A percentile compares a stretch with the other conserved stretches of the same genome.
These are phyloP conservation scores for Claviceps monticola DNA, from an alignment of 2,329 filamentous ascomycete genomes.

Conservation along the genomic window DNA sequence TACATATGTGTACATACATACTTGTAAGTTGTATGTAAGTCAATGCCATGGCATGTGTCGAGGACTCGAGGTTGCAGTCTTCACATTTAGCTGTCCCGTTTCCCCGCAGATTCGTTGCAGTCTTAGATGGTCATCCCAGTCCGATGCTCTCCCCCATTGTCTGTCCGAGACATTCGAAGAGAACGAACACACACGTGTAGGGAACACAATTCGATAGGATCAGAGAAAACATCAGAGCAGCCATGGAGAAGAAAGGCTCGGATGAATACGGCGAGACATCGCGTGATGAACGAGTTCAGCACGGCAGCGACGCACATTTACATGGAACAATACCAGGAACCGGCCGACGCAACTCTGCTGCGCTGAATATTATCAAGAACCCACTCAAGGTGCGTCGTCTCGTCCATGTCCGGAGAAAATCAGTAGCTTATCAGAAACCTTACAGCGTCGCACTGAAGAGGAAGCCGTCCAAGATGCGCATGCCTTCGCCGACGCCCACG, in stretches of 20 bases:
- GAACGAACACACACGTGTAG: neutral
- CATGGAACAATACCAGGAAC: neutral
- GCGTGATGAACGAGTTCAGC: slow-evolving; percentile 5
- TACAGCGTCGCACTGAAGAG: slow-evolving; percentile 12
- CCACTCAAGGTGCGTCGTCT: slow-evolving; percentile 15
- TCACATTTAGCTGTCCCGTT: neutral
- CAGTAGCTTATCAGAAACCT: neutral
- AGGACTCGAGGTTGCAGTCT: neutral
- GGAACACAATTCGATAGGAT: neutral
- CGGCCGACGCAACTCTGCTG: slow-evolving; percentile 12
- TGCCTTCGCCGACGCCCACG: slow-evolving; percentile 31
- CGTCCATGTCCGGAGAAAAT: too few relatives aligned
- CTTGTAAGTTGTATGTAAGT: too few relatives aligned
- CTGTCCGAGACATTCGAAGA: neutral
- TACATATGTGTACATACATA: neutral
- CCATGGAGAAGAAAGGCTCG: slow-evolving; percentile 8
- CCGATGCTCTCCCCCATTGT: neutral
- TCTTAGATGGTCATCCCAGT: neutral
- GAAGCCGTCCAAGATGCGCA: slow-evolving; percentile 25
- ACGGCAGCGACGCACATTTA: neutral
- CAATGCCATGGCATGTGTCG: neutral
- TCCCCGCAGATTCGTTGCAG: neutral
- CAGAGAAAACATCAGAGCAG: neutral
- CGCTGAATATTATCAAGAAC: slow-evolving; percentile 20
- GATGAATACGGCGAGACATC: slow-evolving; percentile 3